These are phyloP conservation scores for Fonsecaea multimorphosa DNA, from an alignment of 2,329 filamentous ascomycete species.

Conservation along the genomic window DNA sequence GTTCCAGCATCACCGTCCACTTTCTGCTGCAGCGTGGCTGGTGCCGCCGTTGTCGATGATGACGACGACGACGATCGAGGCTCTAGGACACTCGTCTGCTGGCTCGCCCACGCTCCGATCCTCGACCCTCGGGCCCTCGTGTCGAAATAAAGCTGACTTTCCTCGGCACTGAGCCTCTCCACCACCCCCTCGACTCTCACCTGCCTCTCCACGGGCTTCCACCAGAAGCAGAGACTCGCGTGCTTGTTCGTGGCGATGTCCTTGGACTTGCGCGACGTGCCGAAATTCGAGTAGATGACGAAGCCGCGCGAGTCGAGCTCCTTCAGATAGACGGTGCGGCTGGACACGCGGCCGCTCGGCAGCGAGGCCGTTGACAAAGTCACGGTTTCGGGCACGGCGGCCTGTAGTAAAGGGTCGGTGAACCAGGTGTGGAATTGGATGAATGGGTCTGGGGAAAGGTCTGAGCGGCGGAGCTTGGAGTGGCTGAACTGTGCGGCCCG, in stretches of 20 bases:
- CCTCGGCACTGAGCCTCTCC: conserved; percentile 69
- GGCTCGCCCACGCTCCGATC: conserved; percentile 91
- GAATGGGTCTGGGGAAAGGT: conserved; percentile 71
- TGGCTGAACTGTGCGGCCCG: conserved; percentile 79
- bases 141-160: conserved; percentile 72
- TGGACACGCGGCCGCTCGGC: conserved; percentile 81
- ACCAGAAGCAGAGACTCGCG: conserved; percentile 88
- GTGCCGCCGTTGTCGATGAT: conserved; percentile 38
- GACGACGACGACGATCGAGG: conserved; percentile 42
- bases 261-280: conserved; percentile 69
- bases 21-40: conserved; percentile 23
- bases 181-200: conserved; percentile 83
- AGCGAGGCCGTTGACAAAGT: conserved; percentile 83
- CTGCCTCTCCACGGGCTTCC: conserved; percentile 84
- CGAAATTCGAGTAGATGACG: conserved; percentile 93
- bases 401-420: conserved; percentile 67
- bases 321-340: conserved; percentile 91
- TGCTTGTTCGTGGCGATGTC: conserved; percentile 77
- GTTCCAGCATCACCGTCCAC: no score
- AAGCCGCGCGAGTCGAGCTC: conserved; percentile 84
- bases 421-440: conserved; percentile 93
- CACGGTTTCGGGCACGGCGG: conserved; percentile 84
- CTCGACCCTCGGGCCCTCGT: conserved; percentile 77
- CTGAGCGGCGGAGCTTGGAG: conserved; percentile 64
- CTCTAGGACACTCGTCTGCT: conserved; percentile 78